Evolutionary conservation across 2,329 filamentous ascomycete genomes (phyloP).

Genomic region (Rosellinia necatrix): DNA sequence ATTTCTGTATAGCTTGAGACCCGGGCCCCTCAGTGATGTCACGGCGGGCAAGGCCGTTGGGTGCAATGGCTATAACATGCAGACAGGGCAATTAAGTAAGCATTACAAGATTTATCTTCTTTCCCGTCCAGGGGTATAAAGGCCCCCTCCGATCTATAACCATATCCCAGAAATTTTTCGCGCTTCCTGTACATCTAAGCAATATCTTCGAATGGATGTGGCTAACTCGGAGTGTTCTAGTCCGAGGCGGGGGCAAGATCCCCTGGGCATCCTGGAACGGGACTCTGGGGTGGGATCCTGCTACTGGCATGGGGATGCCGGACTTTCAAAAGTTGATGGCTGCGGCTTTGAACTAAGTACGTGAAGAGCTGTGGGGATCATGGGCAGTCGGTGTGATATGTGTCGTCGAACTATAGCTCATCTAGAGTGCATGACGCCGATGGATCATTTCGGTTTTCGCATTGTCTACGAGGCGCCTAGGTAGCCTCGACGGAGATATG

Average conservation of each 20-base stretch:
- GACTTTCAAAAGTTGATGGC: slow-evolving; percentile 23
- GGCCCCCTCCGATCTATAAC: neutral
- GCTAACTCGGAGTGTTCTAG: neutral
- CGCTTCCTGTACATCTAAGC: neutral
- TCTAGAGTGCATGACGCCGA: neutral
- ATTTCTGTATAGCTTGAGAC: slow-evolving; percentile 18
- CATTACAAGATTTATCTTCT: neutral
- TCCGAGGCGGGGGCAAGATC: slow-evolving; percentile 34
- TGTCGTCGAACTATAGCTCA: neutral
- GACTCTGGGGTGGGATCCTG: slow-evolving; percentile 31
- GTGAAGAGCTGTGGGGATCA: neutral
- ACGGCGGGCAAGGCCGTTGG: slow-evolving; percentile 35
- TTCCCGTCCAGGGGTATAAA: neutral
- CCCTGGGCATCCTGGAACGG: slow-evolving; percentile 41
- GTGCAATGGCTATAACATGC: slow-evolving; percentile 33
- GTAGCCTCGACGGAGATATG: no score
- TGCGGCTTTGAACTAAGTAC: slow-evolving; percentile 15
- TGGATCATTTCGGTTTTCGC: no score
- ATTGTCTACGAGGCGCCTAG: neutral
- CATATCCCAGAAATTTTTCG: no score
- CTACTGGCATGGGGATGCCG: slow-evolving; percentile 19
- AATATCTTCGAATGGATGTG: neutral
- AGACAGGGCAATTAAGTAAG: slow-evolving; percentile 26
- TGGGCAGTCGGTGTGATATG: neutral
- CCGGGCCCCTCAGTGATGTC: slow-evolving; percentile 20